phyloP scores from a whole-genome alignment of 805 yeast genomes.

The Wickerhamomyces subpelliculosus region DNA sequence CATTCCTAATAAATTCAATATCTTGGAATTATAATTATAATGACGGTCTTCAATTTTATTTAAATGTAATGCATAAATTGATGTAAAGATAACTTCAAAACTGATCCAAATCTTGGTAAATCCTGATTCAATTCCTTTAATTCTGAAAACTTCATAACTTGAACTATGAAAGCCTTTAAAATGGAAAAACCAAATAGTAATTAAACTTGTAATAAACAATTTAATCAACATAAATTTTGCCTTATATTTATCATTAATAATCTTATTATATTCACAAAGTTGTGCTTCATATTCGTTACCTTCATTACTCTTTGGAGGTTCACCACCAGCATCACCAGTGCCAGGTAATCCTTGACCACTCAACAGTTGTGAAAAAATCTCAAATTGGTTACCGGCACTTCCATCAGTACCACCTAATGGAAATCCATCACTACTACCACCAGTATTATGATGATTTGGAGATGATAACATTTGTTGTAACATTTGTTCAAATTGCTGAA shows the following conservation, averaged over 20 bases:
- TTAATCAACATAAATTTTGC: conserved; percentile 15
- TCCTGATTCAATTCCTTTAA: conserved; percentile 2
- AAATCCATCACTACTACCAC: conserved; percentile 2
- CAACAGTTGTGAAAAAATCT: conserved; percentile 7
- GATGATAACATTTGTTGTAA: conserved; percentile 13
- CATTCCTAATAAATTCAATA: conserved; percentile 8
- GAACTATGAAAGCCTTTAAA: conserved; percentile 7
- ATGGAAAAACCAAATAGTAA: conserved; percentile 4
- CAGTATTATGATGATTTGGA: conserved; percentile 9
- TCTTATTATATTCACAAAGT: conserved; percentile 9
- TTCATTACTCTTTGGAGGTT: background rate
- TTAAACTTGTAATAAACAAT: conserved; percentile 1
- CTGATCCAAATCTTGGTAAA: conserved; percentile 13
- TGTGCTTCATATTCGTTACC: conserved; percentile 3
- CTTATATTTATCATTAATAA: conserved; percentile 15
- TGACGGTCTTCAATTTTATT: conserved; percentile 9
- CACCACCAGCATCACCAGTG: conserved; percentile 3
- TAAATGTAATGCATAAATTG: conserved; percentile 10
- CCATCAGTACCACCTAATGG: no score
- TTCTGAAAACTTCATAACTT: conserved; percentile 5
- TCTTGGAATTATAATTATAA: conserved; percentile 18
- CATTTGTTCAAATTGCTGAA: conserved; percentile 16
- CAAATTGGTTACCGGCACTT: no score
- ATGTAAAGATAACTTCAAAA: conserved; percentile 14
- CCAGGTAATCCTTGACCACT: no score